phyloP scores from a whole-genome alignment of 768 basidiomycete genomes.

The Tricholoma sp. region DNA sequence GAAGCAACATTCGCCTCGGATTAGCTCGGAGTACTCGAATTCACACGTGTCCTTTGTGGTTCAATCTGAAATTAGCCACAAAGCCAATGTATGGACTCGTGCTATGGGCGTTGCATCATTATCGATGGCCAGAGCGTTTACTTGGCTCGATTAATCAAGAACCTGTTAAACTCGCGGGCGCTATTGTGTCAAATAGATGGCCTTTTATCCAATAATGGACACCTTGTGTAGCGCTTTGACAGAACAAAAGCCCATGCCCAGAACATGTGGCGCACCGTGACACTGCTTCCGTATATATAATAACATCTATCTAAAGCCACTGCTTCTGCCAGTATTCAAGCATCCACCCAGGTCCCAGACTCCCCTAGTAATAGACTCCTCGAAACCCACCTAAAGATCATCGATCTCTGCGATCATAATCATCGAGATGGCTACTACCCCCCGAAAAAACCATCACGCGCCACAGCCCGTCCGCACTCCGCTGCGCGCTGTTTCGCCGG shows the following conservation, averaged over 20 bases:
- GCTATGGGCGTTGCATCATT: not conserved
- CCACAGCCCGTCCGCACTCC: slow-evolving; percentile 6
- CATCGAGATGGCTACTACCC: slow-evolving; percentile 7
- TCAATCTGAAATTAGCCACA: not conserved
- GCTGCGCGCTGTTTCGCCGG: slow-evolving; percentile 28
- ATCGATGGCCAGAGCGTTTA: slow-evolving; percentile 1
- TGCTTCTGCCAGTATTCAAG: not conserved
- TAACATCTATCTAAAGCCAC: slow-evolving; percentile 3
- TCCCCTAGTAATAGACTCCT: not conserved
- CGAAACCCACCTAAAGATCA: not conserved
- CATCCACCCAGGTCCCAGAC: not conserved
- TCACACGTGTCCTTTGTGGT: not conserved
- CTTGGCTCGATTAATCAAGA: not conserved
- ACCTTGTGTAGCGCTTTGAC: slow-evolving; percentile 16
- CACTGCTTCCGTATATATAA: slow-evolving; percentile 15
- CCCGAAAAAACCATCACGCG: slow-evolving; percentile 7
- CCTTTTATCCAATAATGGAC: not conserved
- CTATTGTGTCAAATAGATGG: not conserved
- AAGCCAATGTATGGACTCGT: not conserved
- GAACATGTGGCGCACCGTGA: slow-evolving; percentile 14
- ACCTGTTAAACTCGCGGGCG: not conserved
- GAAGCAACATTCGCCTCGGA: not conserved
- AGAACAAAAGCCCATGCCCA: slow-evolving; percentile 18
- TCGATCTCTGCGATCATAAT: slow-evolving; percentile 1
- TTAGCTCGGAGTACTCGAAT: not conserved